Conservation (phyloP, 768 basidiomycete species). For the Xerocomus spinulosus region DNA sequence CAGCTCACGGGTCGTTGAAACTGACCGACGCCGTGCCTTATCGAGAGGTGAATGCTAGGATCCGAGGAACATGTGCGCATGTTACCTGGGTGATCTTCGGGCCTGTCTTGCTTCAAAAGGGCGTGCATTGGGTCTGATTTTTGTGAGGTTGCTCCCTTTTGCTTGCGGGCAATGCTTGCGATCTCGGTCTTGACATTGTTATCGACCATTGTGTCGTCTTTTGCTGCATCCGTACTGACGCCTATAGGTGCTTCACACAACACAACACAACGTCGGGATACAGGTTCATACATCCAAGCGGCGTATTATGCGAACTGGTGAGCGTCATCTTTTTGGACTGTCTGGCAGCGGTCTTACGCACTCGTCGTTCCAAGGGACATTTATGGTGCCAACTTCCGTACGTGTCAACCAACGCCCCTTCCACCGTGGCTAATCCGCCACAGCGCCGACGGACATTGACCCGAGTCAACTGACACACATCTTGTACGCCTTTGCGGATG, state of each 20-base stretch:
- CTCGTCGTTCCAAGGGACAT: constrained; percentile 41
- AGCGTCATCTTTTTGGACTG: background rate
- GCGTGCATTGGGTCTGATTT: background rate
- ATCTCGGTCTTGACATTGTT: constrained; percentile 5
- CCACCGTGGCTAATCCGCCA: constrained; percentile 4
- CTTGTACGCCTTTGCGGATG: constrained; percentile 77
- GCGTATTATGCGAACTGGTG: constrained; percentile 38
- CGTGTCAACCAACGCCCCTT: constrained; percentile 14
- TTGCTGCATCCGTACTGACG: constrained; percentile 12
- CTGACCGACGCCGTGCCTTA: constrained; percentile 14
- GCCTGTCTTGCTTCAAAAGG: constrained; percentile 15
- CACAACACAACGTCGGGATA: constrained; percentile 8
- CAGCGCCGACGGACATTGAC: constrained; percentile 64
- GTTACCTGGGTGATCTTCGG: constrained; percentile 6
- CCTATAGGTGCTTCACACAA: background rate
- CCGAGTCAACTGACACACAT: constrained; percentile 65
- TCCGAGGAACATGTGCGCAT: constrained; percentile 12
- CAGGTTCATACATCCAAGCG: constrained; percentile 28
- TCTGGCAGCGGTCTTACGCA: background rate
- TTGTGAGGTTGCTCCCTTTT: background rate
- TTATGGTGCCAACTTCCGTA: constrained; percentile 62
- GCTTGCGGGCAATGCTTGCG: constrained; percentile 1
- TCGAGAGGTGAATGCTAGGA: constrained; percentile 6
- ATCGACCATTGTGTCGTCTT: constrained; percentile 7
- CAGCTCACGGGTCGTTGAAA: constrained; percentile 6